Base-by-base conservation (phyloP, 441 rosid species). In the Gossypium aridum region DNA sequence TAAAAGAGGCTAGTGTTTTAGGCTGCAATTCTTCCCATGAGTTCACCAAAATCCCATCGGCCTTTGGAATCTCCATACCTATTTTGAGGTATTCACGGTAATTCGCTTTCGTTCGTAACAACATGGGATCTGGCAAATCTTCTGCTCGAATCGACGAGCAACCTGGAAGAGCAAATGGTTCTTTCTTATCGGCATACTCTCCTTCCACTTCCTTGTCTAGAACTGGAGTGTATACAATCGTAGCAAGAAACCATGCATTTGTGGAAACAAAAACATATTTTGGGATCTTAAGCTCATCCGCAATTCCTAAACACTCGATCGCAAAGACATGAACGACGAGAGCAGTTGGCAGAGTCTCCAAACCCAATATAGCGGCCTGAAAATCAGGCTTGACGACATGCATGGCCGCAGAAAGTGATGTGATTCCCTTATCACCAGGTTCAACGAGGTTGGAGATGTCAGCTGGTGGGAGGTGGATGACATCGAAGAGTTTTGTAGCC, bases 21-120 rank as follows among this genome's bases (percentile, higher is more conserved):
- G 80, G 68, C 79, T 89, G 88, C 10, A 89, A 74, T 47, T 70
- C 76, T 5, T 77, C 69, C 88, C 92, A 87, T 53, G 56, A 0
- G 64, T 89, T 87, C 56, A 87, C 83, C 61, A 89, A 68, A 59
- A 87, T 82, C 7, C 89, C 90, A 64, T 89, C 86, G 3, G 82
- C 84, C 22, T 51, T 73, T 0, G 54, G 25, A 7, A 56, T 55
- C 16, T 31, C 59, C 10, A 9, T 8, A 1, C 22, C 59, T 0
- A 55, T 31, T 37, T 55, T 17, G 0, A 70, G 4, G 4, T 8
- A 55, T 19, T 70, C 74, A 20, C 9, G 53, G 10, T 70, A 70
- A 31, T 55, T 55, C 3, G 3, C 4, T 9, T 31, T 55, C 0
- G 64, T 55, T 19, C 49, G 31, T 7, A 10, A 19, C 2, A 70